phyloP scores from a whole-genome alignment of 495 filamentous ascomycete species.

The Penicillium antarcticum region DNA sequence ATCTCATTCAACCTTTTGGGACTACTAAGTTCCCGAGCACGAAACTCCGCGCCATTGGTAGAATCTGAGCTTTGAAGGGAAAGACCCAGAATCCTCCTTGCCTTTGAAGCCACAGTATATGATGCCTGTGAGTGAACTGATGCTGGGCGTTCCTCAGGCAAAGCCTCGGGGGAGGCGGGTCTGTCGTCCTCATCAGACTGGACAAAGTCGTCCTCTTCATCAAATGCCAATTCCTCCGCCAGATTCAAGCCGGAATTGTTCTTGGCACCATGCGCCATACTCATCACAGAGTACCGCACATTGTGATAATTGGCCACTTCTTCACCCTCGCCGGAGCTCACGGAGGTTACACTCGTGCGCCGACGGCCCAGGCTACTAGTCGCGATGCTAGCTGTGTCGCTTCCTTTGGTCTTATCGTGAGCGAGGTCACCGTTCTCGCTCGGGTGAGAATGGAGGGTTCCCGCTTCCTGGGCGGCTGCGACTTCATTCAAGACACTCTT shows the following conservation, averaged over 20 bases:
- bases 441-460: conserved; percentile 19
- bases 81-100: conserved; percentile 49
- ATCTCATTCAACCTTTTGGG: conserved; percentile 8
- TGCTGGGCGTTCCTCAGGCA: conserved; percentile 46
- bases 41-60: conserved; percentile 19
- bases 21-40: conserved; percentile 10
- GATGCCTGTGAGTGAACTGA: conserved; percentile 43
- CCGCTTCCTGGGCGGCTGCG: conserved; percentile 64
- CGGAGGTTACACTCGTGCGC: conserved; percentile 55
- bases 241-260: conserved; percentile 65
- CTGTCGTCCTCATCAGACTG: conserved; percentile 35
- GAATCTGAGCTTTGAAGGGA: conserved; percentile 32
- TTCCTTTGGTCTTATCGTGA: conserved; percentile 48
- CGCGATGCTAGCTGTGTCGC: conserved; percentile 74
- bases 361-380: conserved; percentile 64
- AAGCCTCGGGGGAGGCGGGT: conserved; percentile 24
- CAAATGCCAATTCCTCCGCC: conserved; percentile 86
- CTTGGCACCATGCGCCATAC: conserved; percentile 48
- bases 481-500: conserved; percentile 83
- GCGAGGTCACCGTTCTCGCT: conserved; percentile 20
- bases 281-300: conserved; percentile 65
- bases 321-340: conserved; percentile 57
- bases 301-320: conserved; percentile 25
- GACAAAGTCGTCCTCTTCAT: conserved; percentile 66
- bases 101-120: conserved; percentile 40